A percentile compares a stretch with the other conserved stretches of the same genome.
Conservation (phyloP, 805 yeast genomes). For the Saccharomycopsis fibuligera region DNA sequence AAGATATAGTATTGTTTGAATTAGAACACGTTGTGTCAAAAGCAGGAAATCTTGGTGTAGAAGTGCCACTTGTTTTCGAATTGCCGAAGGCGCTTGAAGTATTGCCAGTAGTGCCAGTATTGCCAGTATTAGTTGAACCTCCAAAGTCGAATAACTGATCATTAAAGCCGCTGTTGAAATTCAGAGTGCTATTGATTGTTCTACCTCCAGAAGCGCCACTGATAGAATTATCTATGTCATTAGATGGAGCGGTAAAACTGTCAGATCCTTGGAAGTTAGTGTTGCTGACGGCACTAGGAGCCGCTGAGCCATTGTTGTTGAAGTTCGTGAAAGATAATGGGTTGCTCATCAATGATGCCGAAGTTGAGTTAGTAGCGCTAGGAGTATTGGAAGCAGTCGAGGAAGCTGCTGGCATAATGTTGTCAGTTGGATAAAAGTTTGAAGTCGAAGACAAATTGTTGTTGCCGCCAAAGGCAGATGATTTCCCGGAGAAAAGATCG, state of each 20-base stretch:
- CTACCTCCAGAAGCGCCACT: neutral
- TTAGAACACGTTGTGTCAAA: constrained; percentile 4
- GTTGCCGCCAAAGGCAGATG: too few species aligned
- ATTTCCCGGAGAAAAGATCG: too few species aligned
- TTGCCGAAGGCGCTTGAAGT: neutral
- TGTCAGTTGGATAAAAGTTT: constrained; percentile 8
- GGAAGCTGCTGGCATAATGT: neutral
- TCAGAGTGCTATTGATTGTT: too few species aligned
- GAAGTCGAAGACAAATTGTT: neutral
- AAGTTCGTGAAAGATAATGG: constrained; percentile 1
- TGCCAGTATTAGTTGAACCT: neutral
- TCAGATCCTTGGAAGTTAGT: neutral
- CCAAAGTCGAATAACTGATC: neutral
- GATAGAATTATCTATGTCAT: neutral
- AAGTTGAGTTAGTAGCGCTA: neutral
- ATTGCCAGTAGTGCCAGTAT: neutral
- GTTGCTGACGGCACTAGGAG: neutral
- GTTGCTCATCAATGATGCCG: neutral
- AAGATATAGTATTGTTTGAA: constrained; percentile 8
- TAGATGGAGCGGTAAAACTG: neutral
- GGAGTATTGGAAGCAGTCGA: constrained; percentile 4
- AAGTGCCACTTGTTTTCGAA: neutral
- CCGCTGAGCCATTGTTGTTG: neutral
- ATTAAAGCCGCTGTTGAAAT: neutral
- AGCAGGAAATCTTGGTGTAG: constrained; percentile 9